Base-by-base conservation (phyloP, 495 filamentous ascomycete genomes). In the Gamarada debralockiae region DNA sequence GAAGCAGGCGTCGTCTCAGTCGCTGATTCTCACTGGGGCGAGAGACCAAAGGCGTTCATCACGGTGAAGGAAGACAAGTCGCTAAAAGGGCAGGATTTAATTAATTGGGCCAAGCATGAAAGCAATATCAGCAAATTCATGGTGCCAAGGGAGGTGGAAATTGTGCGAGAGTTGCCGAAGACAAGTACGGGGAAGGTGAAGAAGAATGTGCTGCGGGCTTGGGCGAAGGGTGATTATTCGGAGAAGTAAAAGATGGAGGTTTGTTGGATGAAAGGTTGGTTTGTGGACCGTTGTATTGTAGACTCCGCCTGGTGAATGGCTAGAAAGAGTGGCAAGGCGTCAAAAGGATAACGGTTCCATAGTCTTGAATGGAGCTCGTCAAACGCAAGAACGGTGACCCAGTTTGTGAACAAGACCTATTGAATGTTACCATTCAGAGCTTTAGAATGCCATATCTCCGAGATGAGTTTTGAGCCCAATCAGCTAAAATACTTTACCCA, bases 121-220 rank as follows among this genome's bases (percentile, higher is more conserved):
- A 86, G 86, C 59, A 68, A 68, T 21, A 96, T 98, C 58, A 90
- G 87, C 69, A 87, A 82, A 59, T 98, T 97, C 66, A 97, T 97
- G 93, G 83, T 97, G 20, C 93, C 93, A 9, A 77, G 86, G 42
- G 93, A 97, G 73, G 89, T 97, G 1, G 90, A 95, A 70, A 74
- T 98, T 48, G 82, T 98, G 25, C 53, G 70, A 20, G 91, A 97
- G 67, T 72, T 98, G 50, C 93, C 93, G 12, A 97, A 98, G 79
- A 98, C 95, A 22, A 91, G 86, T 62, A 98, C 93, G 2, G 93
- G 93, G 22, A 97, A 98, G 76, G 72, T 98, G 48, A 85, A 88
- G 78, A 98, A 98, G 79, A 97, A 97, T 66, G 82, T 96, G 36
- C 63, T 98, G 92, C 54, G 87, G 90, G 62, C 92, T 90, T 63